Conservation (phyloP, 2,329 filamentous ascomycete species). For the Colletotrichum gloeosporioides region DNA sequence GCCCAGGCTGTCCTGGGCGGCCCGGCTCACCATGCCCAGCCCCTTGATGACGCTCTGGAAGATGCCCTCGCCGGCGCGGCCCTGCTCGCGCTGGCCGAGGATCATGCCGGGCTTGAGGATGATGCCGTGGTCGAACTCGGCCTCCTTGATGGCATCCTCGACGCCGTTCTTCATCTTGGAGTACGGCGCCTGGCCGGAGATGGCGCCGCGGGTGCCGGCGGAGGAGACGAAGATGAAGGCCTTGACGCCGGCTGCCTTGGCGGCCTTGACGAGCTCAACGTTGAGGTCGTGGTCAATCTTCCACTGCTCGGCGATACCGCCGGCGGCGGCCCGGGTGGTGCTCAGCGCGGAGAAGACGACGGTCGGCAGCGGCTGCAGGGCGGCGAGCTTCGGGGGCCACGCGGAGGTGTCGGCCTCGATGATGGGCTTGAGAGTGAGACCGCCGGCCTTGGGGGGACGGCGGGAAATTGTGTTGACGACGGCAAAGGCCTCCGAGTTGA, state of each 20-base stretch:
- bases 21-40: conserved; percentile 58
- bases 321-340: conserved; percentile 78
- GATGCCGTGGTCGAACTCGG: conserved; percentile 80
- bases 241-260: conserved; percentile 73
- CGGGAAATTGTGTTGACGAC: conserved; percentile 70
- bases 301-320: conserved; percentile 79
- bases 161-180: conserved; percentile 85
- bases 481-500: conserved; percentile 57
- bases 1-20: conserved; percentile 68
- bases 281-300: conserved; percentile 91
- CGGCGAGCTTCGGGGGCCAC: conserved; percentile 69
- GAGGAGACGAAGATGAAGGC: conserved; percentile 81
- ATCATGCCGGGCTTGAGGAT: conserved; percentile 79
- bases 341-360: conserved; percentile 81
- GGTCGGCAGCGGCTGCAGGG: conserved; percentile 59
- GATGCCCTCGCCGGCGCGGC: conserved; percentile 62
- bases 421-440: conserved; percentile 61
- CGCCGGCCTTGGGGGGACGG: conserved; percentile 59
- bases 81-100: conserved; percentile 70
- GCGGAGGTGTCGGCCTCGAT: conserved; percentile 69
- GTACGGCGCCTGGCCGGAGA: conserved; percentile 51
- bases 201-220: conserved; percentile 48
- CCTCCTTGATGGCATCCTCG: conserved; percentile 74
- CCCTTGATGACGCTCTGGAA: conserved; percentile 60
- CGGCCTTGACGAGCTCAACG: conserved; percentile 75